Evolutionary conservation across 1,284 basidiomycete species (phyloP), one percentile per base, ranked within the genome.

Genomic region (Microbotryum scabiosae): DNA sequence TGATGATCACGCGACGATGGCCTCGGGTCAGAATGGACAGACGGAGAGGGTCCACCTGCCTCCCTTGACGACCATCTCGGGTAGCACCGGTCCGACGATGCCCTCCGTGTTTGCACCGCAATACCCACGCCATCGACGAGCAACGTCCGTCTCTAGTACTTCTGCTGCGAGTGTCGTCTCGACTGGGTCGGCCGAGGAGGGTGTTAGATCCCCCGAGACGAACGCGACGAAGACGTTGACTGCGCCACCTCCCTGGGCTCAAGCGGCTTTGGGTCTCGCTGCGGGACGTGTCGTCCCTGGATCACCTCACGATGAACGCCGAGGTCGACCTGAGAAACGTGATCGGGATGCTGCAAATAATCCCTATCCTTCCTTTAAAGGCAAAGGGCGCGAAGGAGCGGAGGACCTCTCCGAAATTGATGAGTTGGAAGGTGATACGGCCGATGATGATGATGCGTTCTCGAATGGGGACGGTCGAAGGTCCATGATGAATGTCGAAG

Each of bases 401-500:
- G 57, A 62, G 26, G 60, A 62, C 3, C 43, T 62, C 20, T 60
- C 64, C 48, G 67, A 66, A 51, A 25, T 67, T 14, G 66, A 67
- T 28, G 65, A 68, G 54, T 44, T 62, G 26, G 63, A 55, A 30
- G 51, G 21, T 18, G 51, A 52, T 14, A 21, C 36, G 14, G 36
- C 36, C 36, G 36, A 57, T 20, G 63, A 62, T 6, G 64, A 58
- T 25, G 62, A 57, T 4, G 23, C 46, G 26, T 43, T 25, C 52
- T 30, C 53, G 25, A 3, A 23, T 18, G 25, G 25, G 18, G 28
- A 66, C 12, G 51, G 44, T 18, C 54, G 51, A 23, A 48, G 65
- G 4, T 54, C 64, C 20, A 64, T 68, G 62, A 49, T 48, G 23
- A 61, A 64, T 32, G 66, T 68, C 55, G 64, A 66, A 28, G 52